Evolutionary conservation across 139 green algal genomes (phyloP), one percentile per base, ranked within the genome.

Genomic region (Chlorella ohadii): DNA sequence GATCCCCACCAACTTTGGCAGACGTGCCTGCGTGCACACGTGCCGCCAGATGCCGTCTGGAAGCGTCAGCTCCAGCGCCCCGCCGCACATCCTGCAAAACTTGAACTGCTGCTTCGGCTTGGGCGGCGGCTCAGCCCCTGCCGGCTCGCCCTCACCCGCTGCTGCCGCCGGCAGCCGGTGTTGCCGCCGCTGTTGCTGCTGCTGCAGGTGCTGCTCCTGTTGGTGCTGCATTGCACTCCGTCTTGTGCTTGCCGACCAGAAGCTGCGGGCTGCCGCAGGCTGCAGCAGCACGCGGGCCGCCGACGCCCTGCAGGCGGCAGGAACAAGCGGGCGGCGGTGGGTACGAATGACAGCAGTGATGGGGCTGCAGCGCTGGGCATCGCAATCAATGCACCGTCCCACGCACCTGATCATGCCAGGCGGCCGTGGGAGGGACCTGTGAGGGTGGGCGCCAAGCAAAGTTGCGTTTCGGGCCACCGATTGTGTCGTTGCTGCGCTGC

Each of bases 31-130:
- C 44, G 38, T 85, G 86, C 95, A 98, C 28, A 95, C 85, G 84
- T 94, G 90, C 0, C 95, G 90, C 88, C 85, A 93, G 39, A 96
- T 93, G 0, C 86, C 88, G 15, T 89, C 66, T 4, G 93, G 92
- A 22, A 92, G 78, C 13, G 74, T 36, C 9, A 94, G 56, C 28
- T 89, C 55, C 79, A 96, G 88, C 1, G 36, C 17, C 0, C 81
- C 86, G 36, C 93, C 94, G 72, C 94, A 98, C 72, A 87, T 83
- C 67, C 87, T 89, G 87, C 93, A 94, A 34, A 86, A 93, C 17
- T 92, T 85, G 63, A 67, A 64, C 22, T 61, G 15, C 70, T 85
- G 80, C 68, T 56, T 34, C 19, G 81, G 81, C 23, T 85, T 85
- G 36, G 71, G 79, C 13, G 79, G 79, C 34, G 33, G 64, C 47